Percentiles rank a stretch among this genome's conserved stretches.
These are phyloP conservation scores for Neurospora africana DNA, from an alignment of 495 filamentous ascomycete species.

Conservation along the genomic window DNA sequence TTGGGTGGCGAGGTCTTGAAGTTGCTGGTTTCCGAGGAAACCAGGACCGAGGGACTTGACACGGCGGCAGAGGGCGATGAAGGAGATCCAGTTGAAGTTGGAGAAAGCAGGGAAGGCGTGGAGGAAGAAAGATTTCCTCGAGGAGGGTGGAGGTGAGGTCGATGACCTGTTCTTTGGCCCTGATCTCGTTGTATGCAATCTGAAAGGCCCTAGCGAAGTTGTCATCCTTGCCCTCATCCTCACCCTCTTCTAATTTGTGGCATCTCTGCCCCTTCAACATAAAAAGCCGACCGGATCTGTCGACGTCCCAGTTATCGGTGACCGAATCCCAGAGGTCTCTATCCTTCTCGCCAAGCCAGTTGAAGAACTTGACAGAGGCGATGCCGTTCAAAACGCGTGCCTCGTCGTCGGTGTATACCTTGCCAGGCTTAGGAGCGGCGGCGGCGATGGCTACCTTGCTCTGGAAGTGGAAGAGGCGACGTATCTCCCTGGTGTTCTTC, in stretches of 20 bases:
- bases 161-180: not conserved
- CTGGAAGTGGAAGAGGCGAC: not conserved
- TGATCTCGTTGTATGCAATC: not conserved
- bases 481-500: not conserved
- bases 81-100: not conserved
- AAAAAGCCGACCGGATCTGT: not conserved
- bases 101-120: not conserved
- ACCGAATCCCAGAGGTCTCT: not conserved
- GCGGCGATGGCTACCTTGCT: not conserved
- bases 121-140: not conserved
- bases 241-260: not conserved
- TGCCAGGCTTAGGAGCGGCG: not conserved
- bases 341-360: not conserved
- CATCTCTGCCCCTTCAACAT: not conserved
- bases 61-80: not conserved
- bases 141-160: not conserved
- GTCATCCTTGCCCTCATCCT: not conserved
- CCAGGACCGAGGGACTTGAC: not conserved
- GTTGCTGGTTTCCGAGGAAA: not conserved
- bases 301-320: not conserved
- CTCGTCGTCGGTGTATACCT: not conserved
- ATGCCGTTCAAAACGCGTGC: not conserved
- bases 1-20: not conserved
- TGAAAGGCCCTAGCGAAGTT: not conserved
- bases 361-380: not conserved